These are phyloP conservation scores for Macroventuria anomochaeta DNA, from an alignment of 2,329 filamentous ascomycete genomes.

Conservation along the genomic window DNA sequence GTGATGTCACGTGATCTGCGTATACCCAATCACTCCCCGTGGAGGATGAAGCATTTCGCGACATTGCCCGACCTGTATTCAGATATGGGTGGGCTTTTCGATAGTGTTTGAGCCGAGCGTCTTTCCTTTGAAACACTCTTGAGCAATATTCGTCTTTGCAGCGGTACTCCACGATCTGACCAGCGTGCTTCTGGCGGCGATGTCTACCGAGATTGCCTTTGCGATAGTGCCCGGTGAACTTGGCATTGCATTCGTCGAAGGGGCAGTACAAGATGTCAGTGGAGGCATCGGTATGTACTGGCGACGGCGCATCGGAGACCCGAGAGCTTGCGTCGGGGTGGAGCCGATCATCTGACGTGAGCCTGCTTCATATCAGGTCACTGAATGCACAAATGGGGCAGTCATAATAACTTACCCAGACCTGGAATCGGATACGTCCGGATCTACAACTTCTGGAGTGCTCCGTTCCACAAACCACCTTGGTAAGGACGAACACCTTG, in stretches of 20 bases:
- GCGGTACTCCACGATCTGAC: background rate
- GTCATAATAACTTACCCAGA: background rate
- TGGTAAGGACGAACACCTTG: no score
- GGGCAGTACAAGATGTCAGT: background rate
- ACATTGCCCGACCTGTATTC: background rate
- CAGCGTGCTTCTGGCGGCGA: background rate
- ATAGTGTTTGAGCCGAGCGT: conserved; percentile 4
- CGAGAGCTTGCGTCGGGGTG: background rate
- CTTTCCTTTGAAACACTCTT: background rate
- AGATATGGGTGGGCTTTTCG: background rate
- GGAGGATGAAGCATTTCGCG: background rate
- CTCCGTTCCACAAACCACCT: background rate
- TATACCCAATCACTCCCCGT: background rate
- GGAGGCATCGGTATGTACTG: background rate
- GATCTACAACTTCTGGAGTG: background rate
- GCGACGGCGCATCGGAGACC: background rate
- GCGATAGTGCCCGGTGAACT: background rate
- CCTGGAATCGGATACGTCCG: background rate
- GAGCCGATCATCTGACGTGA: background rate
- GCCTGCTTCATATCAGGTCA: background rate
- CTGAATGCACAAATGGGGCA: background rate
- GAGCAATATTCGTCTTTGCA: background rate
- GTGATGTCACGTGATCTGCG: background rate
- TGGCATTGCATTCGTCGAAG: background rate
- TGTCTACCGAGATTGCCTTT: background rate